Percentiles rank a stretch among this genome's conserved stretches.
Evolutionary conservation across 176 grass and related monocot species (phyloP).

Genomic region (Luzula sylvatica): DNA sequence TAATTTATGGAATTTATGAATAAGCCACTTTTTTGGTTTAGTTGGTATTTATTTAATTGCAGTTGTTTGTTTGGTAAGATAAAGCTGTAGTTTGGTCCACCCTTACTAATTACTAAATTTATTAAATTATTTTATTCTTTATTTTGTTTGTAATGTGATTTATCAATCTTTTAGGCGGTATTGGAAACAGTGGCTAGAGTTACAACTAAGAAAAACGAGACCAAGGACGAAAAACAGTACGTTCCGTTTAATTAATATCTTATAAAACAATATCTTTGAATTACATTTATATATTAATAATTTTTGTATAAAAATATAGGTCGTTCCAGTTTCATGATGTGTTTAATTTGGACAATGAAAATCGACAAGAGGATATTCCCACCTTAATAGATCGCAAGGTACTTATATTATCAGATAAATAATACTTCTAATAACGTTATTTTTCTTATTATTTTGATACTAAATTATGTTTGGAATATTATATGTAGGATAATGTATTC

Average conservation of each 20-base stretch:
- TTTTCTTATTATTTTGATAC: constrained; percentile 12
- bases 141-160: not conserved
- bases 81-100: not conserved
- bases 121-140: not conserved
- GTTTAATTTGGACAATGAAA: constrained; percentile 82
- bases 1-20: not conserved
- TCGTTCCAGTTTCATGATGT: constrained; percentile 94
- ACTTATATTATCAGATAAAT: constrained; percentile 4
- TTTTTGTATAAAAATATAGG: constrained; percentile 28
- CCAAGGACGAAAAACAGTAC: constrained; percentile 90
- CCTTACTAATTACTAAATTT: too few species aligned
- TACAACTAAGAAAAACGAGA: constrained; percentile 95
- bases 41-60: not conserved
- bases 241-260: constrained; percentile 13
- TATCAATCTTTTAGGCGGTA: constrained; percentile 47
- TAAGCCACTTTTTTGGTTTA: not conserved
- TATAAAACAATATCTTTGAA: constrained; percentile 16
- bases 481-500: constrained; percentile 89
- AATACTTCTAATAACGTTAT: not conserved
- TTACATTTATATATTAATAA: constrained; percentile 12
- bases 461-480: constrained; percentile 11
- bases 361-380: constrained; percentile 74
- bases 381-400: constrained; percentile 96
- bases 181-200: constrained; percentile 92
- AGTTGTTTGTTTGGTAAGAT: not conserved